Base-by-base conservation (phyloP, 2,329 filamentous ascomycete species). In the Sclerotiophoma versabilis region DNA sequence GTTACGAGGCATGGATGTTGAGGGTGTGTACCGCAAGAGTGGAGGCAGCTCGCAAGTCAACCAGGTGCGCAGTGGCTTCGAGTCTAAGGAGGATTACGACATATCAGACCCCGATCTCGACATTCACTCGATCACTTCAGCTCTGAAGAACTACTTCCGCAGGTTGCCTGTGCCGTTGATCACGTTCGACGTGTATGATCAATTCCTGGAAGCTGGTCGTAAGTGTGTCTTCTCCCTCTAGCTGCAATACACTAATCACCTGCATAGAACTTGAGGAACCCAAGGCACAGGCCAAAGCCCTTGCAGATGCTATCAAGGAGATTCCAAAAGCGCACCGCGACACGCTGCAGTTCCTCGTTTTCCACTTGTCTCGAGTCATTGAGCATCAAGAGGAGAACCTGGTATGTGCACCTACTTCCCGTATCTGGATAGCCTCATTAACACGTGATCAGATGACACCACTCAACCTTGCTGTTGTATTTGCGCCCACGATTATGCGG, bases 21-120 rank as follows among this genome's bases (percentile, higher is more conserved):
- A 98, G 78, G 95, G 95, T 59, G 96, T 99, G 66, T 99, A 99
- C 79, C 88, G 95, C 69, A 99, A 99, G 82, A 96, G 93, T 44
- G 95, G 95, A 52, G 95, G 93, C 63, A 92, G 90, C 67, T 92
- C 91, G 8, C 92, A 96, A 74, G 90, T 96, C 72, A 96, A 96
- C 75, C 83, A 85, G 68, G 91, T 99, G 65, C 91, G 93, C 69
- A 90, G 93, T 63, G 92, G 93, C 11, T 98, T 99, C 72, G 93
- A 97, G 74, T 89, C 87, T 74, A 88, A 85, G 54, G 85, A 90
- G 60, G 91, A 93, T 69, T 95, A 87, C 71, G 93, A 98, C 72
- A 96, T 99, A 53, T 96, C 92, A 3, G 95, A 98, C 67, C 91
- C 92, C 0, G 90, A 92, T 63, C 83, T 98, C 49, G 95, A 99